These are phyloP conservation scores for Chrysoporthe puriensis DNA, from an alignment of 2,329 filamentous ascomycete species.

Conservation along the genomic window DNA sequence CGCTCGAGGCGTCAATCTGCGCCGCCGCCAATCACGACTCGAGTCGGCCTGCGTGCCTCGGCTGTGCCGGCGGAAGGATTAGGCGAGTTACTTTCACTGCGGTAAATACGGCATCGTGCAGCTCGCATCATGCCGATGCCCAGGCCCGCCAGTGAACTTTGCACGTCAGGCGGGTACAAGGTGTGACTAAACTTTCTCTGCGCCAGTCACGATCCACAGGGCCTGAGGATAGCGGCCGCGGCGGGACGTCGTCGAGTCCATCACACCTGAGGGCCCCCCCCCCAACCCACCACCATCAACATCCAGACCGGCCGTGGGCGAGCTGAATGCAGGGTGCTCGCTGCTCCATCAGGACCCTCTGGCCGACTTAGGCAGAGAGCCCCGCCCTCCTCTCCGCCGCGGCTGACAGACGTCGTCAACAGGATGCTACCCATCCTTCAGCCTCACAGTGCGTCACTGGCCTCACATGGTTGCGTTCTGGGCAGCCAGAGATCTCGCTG, in stretches of 20 bases:
- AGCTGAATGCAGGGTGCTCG: neutral
- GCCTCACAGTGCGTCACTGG: constrained; percentile 11
- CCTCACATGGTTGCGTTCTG: neutral
- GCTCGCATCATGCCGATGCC: neutral
- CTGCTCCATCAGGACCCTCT: neutral
- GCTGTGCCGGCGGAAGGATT: constrained; percentile 26
- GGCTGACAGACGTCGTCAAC: too few species aligned
- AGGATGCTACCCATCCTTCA: too few species aligned
- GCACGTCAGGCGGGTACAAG: too few species aligned
- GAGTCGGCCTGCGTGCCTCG: constrained; percentile 4
- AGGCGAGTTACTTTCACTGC: constrained; percentile 10
- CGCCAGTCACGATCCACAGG: neutral
- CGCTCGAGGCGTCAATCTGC: neutral
- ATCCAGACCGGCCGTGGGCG: neutral
- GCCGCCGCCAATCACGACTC: constrained; percentile 3
- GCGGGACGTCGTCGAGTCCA: neutral
- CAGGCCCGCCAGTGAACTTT: neutral
- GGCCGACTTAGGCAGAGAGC: neutral
- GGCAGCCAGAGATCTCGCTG: neutral
- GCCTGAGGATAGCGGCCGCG: neutral
- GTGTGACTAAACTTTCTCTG: neutral
- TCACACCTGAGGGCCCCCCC: neutral
- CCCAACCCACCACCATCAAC: neutral
- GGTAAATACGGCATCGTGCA: neutral
- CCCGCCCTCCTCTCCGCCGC: neutral